A percentile compares a stretch with the other conserved stretches of the same genome.
Evolutionary conservation across 805 yeast genomes (phyloP).

Genomic region (Nakazawaea sp.): DNA sequence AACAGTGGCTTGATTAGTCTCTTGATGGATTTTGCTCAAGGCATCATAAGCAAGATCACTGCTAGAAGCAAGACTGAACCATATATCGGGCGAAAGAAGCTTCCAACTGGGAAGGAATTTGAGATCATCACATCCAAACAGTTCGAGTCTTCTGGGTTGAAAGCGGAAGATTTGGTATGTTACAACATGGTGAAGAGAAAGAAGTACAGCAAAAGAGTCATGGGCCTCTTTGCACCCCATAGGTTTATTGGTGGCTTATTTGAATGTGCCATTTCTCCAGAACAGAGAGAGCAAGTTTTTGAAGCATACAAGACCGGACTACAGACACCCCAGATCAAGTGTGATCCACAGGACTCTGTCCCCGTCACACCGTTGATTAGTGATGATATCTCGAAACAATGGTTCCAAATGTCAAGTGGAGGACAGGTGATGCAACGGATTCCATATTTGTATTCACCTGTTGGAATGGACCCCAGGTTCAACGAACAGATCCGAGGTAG

Average conservation of each 20-base stretch:
- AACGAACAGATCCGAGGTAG: background rate
- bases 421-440: constrained; percentile 34
- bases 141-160: constrained; percentile 1
- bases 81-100: constrained; percentile 6
- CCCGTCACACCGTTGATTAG: constrained; percentile 58
- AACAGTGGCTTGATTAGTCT: background rate
- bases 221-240: constrained; percentile 44
- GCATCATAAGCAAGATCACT: constrained; percentile 1
- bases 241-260: constrained; percentile 62
- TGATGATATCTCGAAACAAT: constrained; percentile 41
- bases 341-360: constrained; percentile 26
- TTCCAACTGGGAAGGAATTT: constrained; percentile 2
- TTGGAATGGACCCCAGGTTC: constrained; percentile 21
- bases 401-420: constrained; percentile 30
- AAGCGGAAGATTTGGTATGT: constrained; percentile 29
- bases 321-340: constrained; percentile 19
- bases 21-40: constrained; percentile 9
- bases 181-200: constrained; percentile 54
- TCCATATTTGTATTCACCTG: constrained; percentile 54
- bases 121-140: constrained; percentile 5
- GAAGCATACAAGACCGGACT: constrained; percentile 9
- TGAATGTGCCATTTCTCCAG: constrained; percentile 34
- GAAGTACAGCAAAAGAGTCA: constrained; percentile 38
- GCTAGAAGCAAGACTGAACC: background rate
- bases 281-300: constrained; percentile 17